Evolutionary conservation across 805 yeast species (phyloP), one percentile per base, ranked within the genome.

Genomic region (Saturnispora saitoi): DNA sequence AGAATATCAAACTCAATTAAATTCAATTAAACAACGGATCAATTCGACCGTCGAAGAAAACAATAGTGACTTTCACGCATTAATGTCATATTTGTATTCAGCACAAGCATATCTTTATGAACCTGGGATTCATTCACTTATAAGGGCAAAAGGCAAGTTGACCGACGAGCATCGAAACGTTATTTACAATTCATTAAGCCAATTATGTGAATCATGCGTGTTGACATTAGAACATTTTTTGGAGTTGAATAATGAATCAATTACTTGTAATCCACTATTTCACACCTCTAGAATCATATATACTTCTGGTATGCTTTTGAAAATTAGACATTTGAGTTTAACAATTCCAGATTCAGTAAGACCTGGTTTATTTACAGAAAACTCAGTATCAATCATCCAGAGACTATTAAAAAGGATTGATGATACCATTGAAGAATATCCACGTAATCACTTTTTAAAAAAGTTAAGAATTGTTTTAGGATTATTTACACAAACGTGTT

Each of bases 61-160:
- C 32, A 63, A 65, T 19, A 70, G 74, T 32, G 70, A 70, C 49
- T 68, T 70, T 34, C 54, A 60, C 45, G 43, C 57, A 3, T 58
- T 71, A 37, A 61, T 75, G 61, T 70, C 82, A 3, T 80, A 73
- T 60, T 76, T 70, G 56, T 77, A 75, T 56, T 76, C 86, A 1
- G 81, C 81, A 22, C 83, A 81, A 58, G 86, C 86, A 0, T 81
- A 78, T 58, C 62, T 82, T 14, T 77, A 79, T 56, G 86, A 82
- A 58, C 85, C 84, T 12, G 50, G 51, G n/a, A 39, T 55, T 31
- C 57, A 55, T 37, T 44, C 51, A 15, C 24, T 54, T 9, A 40
- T 48, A 2, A 52, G 43, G 24, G 56, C 41, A 6, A 61, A 61
- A 2, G 48, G 49, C 1, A 53, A 54, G 32, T 63, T 78, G 1